These are phyloP conservation scores for Penicillium maclennaniae DNA, from an alignment of 495 filamentous ascomycete genomes.

Conservation along the genomic window DNA sequence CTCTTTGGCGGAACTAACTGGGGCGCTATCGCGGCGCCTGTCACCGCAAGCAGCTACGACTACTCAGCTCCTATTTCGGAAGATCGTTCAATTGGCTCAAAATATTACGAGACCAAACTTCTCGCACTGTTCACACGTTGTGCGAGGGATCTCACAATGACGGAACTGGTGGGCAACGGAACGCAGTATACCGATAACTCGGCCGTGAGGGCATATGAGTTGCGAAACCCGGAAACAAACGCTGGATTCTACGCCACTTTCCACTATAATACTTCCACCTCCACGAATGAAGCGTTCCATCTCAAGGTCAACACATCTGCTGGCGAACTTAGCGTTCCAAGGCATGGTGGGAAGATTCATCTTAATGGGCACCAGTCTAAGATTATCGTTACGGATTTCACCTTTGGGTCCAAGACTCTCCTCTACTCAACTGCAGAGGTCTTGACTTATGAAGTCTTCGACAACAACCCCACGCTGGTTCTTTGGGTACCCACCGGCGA, in stretches of 20 bases:
- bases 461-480: conserved; percentile 44
- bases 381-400: conserved; percentile 58
- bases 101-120: conserved; percentile 60
- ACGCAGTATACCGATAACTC: conserved; percentile 52
- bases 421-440: conserved; percentile 61
- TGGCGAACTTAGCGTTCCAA: conserved; percentile 46
- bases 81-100: conserved; percentile 51
- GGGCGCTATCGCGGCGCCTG: conserved; percentile 47
- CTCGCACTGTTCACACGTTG: conserved; percentile 53
- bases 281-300: conserved; percentile 47
- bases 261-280: conserved; percentile 46
- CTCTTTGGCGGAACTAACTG: conserved; percentile 60
- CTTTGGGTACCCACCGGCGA: conserved; percentile 54
- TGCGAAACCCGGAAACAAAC: conserved; percentile 54
- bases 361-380: conserved; percentile 59
- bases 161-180: conserved; percentile 53
- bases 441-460: conserved; percentile 48
- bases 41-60: conserved; percentile 53
- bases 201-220: conserved; percentile 43
- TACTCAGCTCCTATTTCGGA: conserved; percentile 59
- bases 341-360: conserved; percentile 34
- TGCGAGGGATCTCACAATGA: conserved; percentile 49
- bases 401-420: conserved; percentile 45
- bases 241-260: conserved; percentile 55
- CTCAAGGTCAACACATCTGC: conserved; percentile 51